phyloP scores from a whole-genome alignment of 495 filamentous ascomycete species.

The Aspergillus mulundensis region DNA sequence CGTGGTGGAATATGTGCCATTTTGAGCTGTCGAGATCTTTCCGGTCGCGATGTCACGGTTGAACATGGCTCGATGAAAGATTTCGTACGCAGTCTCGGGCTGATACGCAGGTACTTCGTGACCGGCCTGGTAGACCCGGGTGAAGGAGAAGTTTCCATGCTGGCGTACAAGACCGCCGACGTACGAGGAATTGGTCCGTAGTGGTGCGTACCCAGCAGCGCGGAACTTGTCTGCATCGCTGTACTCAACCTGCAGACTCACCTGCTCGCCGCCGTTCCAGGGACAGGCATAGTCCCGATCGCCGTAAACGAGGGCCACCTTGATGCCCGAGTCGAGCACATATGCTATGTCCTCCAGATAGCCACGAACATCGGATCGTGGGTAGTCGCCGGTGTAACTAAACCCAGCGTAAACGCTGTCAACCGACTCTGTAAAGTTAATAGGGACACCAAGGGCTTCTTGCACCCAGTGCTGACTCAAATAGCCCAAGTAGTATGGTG shows the following conservation, averaged over 20 bases:
- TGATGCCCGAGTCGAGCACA: conserved; percentile 53
- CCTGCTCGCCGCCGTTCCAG: conserved; percentile 45
- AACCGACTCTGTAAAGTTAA: conserved; percentile 61
- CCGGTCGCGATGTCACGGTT: conserved; percentile 57
- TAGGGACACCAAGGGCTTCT: conserved; percentile 56
- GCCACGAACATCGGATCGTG: conserved; percentile 42
- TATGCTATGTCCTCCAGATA: conserved; percentile 51
- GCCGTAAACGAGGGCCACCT: conserved; percentile 67
- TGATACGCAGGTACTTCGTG: conserved; percentile 61
- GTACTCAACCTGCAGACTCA: conserved; percentile 39
- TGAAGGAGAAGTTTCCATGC: conserved; percentile 56
- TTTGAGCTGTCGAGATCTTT: conserved; percentile 30
- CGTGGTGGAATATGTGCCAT: conserved; percentile 41
- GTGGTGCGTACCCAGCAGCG: conserved; percentile 46
- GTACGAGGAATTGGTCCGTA: conserved; percentile 43
- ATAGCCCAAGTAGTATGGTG: conserved; percentile 58
- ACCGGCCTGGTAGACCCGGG: conserved; percentile 55
- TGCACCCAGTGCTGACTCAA: conserved; percentile 61
- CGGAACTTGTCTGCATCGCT: conserved; percentile 38
- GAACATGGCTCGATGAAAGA: conserved; percentile 53
- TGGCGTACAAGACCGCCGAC: conserved; percentile 53
- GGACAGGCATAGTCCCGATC: conserved; percentile 59
- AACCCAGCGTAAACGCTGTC: conserved; percentile 51
- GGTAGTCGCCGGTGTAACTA: conserved; percentile 41
- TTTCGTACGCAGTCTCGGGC: conserved; percentile 49